A percentile compares a stretch with the other conserved stretches of the same genome.
These are phyloP conservation scores for Hanseniaspora vineae DNA, from an alignment of 805 yeast genomes.

Conservation along the genomic window DNA sequence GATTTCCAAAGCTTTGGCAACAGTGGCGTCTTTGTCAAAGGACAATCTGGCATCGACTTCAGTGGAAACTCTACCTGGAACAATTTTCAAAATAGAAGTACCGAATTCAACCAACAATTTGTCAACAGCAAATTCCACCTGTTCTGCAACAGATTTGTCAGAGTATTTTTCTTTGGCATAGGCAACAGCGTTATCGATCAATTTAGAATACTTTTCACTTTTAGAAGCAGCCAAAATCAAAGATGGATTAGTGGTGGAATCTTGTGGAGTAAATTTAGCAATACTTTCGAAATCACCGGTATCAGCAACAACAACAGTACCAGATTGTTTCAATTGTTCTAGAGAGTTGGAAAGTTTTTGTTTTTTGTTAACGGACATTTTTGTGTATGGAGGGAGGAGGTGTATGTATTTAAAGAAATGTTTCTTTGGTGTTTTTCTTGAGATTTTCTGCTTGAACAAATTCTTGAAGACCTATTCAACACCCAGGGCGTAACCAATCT, in stretches of 20 bases:
- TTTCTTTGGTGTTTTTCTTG: not conserved
- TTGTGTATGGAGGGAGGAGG: too few relatives aligned
- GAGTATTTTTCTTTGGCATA: slow-evolving; percentile 59
- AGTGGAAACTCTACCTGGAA: slow-evolving; percentile 98
- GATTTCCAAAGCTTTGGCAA: slow-evolving; percentile 85
- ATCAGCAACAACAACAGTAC: slow-evolving; percentile 95
- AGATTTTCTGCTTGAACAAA: not conserved
- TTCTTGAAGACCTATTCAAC: too few relatives aligned
- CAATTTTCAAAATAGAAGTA: slow-evolving; percentile 78
- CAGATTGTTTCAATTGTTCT: slow-evolving; percentile 87
- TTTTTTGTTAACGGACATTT: slow-evolving; percentile 20
- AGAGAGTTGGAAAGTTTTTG: slow-evolving; percentile 49
- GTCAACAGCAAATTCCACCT: slow-evolving; percentile 77
- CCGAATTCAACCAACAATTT: slow-evolving; percentile 93
- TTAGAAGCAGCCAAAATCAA: slow-evolving; percentile 91
- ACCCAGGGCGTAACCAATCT: too few relatives aligned
- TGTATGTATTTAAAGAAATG: not conserved
- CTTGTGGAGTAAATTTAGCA: slow-evolving; percentile 97
- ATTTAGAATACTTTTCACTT: slow-evolving; percentile 75
- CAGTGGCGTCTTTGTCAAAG: slow-evolving; percentile 86
- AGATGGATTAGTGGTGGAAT: slow-evolving; percentile 98
- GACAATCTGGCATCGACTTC: slow-evolving; percentile 98
- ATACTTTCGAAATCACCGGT: slow-evolving; percentile 98
- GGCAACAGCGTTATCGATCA: slow-evolving; percentile 83
- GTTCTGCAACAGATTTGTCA: slow-evolving; percentile 27